Evolutionary conservation across 306 rosid species (phyloP), one percentile per base, ranked within the genome.

Genomic region (Acmispon strigosus): DNA sequence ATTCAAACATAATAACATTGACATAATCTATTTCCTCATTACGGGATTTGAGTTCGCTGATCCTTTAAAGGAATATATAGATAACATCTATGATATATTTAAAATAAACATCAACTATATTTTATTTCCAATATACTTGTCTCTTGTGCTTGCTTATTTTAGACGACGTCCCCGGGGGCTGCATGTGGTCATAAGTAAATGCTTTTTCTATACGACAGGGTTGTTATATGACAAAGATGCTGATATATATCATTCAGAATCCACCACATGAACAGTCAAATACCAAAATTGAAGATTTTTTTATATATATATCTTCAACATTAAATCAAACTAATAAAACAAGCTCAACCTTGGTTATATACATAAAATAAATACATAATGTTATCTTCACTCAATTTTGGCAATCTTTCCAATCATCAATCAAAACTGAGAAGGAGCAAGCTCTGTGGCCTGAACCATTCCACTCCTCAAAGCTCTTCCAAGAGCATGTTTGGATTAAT

Each of bases 301-400:
- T 56, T 48, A 7, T 34, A 13, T n/a, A 49, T 22, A 22, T 69
- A 62, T 73, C 76, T 70, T 66, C 69, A 65, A 66, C 56, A 48
- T 78, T 82, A 80, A 68, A 82, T 78, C 85, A 80, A 72, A 82
- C 83, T 19, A 76, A 39, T 53, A n/a, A n/a, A n/a, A n/a, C n/a
- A n/a, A n/a, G n/a, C 58, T 64, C 86, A 79, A 66, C 63, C 84
- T 71, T 72, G 77, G 50, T 70, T 43, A 69, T 61, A 74, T 69
- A 62, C 50, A 73, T 43, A 54, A 13, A 19, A 44, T 32, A 32
- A 32, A 32, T 18, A 75, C 45, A 50, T 37, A 11, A 74, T 42
- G 27, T 48, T 75, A 58, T 77, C 39, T 69, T 72, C 81, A 77
- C 80, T 78, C 82, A 61, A 43, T n/a, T 49, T 51, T 77, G 50